A percentile compares a stretch with the other conserved stretches of the same genome.
These are phyloP conservation scores for Chenopodium quinoa DNA, from an alignment of 148 eudicot species.

Conservation along the genomic window DNA sequence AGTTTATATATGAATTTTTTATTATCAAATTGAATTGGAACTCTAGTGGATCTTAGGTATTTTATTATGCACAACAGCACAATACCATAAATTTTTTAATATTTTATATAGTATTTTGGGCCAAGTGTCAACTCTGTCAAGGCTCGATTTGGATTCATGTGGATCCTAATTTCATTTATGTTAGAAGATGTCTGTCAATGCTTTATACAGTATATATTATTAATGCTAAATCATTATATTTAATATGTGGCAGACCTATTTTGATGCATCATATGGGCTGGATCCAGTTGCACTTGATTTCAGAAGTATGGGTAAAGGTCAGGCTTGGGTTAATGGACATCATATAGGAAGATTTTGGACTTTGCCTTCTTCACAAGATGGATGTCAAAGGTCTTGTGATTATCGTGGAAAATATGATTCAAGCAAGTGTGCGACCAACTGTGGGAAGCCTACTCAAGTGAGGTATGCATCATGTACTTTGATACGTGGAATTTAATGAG, in stretches of 20 bases:
- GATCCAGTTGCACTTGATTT: slow-evolving; percentile 81
- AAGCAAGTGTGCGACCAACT: slow-evolving; percentile 72
- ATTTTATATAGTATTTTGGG: background rate
- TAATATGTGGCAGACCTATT: slow-evolving; percentile 49
- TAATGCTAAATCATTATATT: slow-evolving; percentile 2
- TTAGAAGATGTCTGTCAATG: background rate
- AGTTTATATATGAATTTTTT: background rate
- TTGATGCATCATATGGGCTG: slow-evolving; percentile 65
- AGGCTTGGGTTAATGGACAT: slow-evolving; percentile 94
- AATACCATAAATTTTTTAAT: background rate
- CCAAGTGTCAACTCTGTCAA: background rate
- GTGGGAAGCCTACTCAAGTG: slow-evolving; percentile 89
- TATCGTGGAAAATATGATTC: slow-evolving; percentile 81
- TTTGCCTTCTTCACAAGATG: slow-evolving; percentile 57
- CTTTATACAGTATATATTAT: background rate
- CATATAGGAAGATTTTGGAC: slow-evolving; percentile 95
- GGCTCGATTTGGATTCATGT: background rate
- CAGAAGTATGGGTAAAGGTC: slow-evolving; percentile 94
- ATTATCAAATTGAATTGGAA: background rate
- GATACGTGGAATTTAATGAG: background rate
- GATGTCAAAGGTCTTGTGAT: slow-evolving; percentile 68
- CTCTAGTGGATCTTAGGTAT: background rate
- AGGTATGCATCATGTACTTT: slow-evolving; percentile 39
- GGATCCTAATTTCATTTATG: background rate
- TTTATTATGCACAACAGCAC: background rate